Percentiles rank a stretch among this genome's conserved stretches.
Conservation (phyloP, 306 rosid genomes). For the Lotus japonicus region DNA sequence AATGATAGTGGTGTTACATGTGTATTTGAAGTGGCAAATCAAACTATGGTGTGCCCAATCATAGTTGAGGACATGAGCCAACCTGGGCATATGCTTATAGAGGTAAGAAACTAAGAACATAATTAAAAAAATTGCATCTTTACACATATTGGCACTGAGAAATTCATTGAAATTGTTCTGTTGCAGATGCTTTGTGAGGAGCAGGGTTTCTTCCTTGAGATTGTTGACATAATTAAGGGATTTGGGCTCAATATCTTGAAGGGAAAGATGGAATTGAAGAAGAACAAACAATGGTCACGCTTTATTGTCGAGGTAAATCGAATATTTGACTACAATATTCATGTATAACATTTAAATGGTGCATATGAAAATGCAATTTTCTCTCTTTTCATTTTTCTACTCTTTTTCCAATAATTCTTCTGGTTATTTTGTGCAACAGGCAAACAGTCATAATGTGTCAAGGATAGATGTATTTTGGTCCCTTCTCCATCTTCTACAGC, state of each 20-base stretch:
- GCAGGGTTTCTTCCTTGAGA: constrained; percentile 68
- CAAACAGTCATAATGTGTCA: constrained; percentile 40
- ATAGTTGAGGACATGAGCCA: constrained; percentile 71
- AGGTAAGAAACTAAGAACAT: constrained; percentile 37
- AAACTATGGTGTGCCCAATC: constrained; percentile 69
- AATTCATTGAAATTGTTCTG: constrained; percentile 7
- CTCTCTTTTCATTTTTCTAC: neutral
- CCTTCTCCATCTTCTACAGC: constrained; percentile 60
- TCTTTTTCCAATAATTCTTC: neutral
- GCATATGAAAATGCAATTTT: neutral
- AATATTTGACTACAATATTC: neutral
- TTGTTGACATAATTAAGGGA: constrained; percentile 57
- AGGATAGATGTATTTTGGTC: constrained; percentile 74
- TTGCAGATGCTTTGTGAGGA: constrained; percentile 79
- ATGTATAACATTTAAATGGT: neutral
- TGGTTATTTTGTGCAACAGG: constrained; percentile 36
- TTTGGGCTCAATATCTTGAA: constrained; percentile 72
- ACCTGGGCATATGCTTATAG: constrained; percentile 85
- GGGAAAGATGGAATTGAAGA: constrained; percentile 63
- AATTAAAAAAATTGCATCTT: too few relatives aligned
- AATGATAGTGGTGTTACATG: constrained; percentile 66
- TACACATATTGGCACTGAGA: too few relatives aligned
- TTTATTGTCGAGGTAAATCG: constrained; percentile 65
- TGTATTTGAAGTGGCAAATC: constrained; percentile 65
- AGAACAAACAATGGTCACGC: constrained; percentile 65